phyloP scores from a whole-genome alignment of 176 grass and related monocot species.

The Zea luxurians region DNA sequence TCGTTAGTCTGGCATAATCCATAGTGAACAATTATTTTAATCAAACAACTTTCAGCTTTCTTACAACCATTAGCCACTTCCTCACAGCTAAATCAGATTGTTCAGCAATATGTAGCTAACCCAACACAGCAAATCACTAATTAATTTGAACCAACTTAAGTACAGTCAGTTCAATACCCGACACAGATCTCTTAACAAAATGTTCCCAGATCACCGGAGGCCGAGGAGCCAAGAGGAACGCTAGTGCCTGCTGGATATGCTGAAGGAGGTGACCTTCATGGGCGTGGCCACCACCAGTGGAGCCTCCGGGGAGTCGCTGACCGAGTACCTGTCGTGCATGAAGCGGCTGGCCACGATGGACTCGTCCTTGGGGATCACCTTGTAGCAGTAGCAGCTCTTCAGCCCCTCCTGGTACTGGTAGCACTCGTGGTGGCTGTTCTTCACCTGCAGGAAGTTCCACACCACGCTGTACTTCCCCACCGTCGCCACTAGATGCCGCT shows the following conservation, averaged over 20 bases:
- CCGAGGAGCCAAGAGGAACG: too few relatives aligned
- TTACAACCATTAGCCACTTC: too few relatives aligned
- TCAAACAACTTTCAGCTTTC: too few relatives aligned
- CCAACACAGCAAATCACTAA: too few relatives aligned
- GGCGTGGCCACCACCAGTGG: conserved; percentile 84
- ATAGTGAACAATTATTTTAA: too few relatives aligned
- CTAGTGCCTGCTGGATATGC: background rate
- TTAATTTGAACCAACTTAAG: too few relatives aligned
- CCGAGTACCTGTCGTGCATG: conserved; percentile 85
- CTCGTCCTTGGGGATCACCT: conserved; percentile 84
- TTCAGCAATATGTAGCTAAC: too few relatives aligned
- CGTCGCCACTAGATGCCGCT: conserved; percentile 76
- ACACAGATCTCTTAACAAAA: too few relatives aligned
- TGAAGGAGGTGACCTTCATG: conserved; percentile 93
- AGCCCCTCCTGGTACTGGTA: conserved; percentile 81
- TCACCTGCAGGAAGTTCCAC: conserved; percentile 94
- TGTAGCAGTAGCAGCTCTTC: conserved; percentile 94
- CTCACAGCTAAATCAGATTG: too few relatives aligned
- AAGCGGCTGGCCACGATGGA: conserved; percentile 77
- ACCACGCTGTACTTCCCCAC: conserved; percentile 92
- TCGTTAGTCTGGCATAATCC: too few relatives aligned
- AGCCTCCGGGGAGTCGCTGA: conserved; percentile 68
- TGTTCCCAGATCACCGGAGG: too few relatives aligned
- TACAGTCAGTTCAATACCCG: too few relatives aligned
- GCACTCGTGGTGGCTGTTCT: conserved; percentile 83